Percentiles rank a stretch among this genome's conserved stretches.
phyloP scores from a whole-genome alignment of 1,284 basidiomycete genomes.

The Rugosomyces carneus region DNA sequence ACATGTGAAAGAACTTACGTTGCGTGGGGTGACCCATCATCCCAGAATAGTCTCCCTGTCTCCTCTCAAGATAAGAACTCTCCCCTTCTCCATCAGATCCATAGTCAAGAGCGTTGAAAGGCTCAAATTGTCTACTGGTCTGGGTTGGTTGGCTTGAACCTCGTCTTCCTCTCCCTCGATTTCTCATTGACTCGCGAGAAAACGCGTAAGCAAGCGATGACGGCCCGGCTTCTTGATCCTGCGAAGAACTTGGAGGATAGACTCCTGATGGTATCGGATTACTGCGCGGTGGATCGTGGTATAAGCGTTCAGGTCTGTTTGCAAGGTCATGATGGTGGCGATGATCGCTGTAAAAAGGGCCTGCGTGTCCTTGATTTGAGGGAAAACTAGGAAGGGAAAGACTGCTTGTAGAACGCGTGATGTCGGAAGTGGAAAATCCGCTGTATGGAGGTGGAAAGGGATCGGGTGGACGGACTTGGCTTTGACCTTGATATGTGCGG shows the following conservation, averaged over 20 bases:
- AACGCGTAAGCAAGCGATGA: constrained; percentile 21
- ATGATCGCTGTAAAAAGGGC: constrained; percentile 27
- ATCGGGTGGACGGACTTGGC: constrained; percentile 10
- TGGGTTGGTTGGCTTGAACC: constrained; percentile 21
- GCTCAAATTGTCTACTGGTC: constrained; percentile 14
- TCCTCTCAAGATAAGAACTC: constrained; percentile 7
- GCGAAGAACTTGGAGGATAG: constrained; percentile 16
- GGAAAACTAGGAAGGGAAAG: constrained; percentile 17
- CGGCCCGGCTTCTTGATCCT: constrained; percentile 30
- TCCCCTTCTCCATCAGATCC: constrained; percentile 15
- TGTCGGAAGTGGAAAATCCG: constrained; percentile 11
- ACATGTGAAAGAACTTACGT: constrained; percentile 15
- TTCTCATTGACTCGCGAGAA: constrained; percentile 5
- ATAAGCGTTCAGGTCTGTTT: constrained; percentile 18
- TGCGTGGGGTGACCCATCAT: constrained; percentile 7
- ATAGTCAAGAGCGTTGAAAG: constrained; percentile 7
- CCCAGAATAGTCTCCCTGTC: constrained; percentile 12
- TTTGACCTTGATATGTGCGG: constrained; percentile 10
- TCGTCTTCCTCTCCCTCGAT: constrained; percentile 15
- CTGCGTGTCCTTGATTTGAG: constrained; percentile 21
- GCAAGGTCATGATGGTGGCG: constrained; percentile 19
- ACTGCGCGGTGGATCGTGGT: constrained; percentile 17
- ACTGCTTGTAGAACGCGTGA: constrained; percentile 9
- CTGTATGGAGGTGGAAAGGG: constrained; percentile 6
- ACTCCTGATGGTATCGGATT: constrained; percentile 13